Conservation (phyloP, 2,329 filamentous ascomycete genomes). For the Elsinoe perseae region DNA sequence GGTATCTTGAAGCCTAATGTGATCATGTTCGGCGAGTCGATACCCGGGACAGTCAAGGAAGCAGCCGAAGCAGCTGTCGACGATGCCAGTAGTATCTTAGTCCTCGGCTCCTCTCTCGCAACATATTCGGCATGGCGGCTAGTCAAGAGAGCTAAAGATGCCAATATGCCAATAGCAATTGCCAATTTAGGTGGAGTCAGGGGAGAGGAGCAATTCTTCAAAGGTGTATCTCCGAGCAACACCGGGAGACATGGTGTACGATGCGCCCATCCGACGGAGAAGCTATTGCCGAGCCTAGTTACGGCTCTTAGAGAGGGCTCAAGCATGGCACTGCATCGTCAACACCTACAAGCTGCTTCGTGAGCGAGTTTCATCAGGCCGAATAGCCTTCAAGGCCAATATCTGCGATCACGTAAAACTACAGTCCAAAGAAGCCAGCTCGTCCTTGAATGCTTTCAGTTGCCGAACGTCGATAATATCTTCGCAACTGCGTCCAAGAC, state of each 20-base stretch:
- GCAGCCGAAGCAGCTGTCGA: constrained; percentile 76
- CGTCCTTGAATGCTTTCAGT: not conserved
- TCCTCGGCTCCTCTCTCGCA: constrained; percentile 83
- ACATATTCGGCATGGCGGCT: constrained; percentile 94
- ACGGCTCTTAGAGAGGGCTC: constrained; percentile 20
- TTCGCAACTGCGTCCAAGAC: not conserved
- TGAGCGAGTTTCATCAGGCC: not conserved
- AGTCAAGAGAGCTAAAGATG: constrained; percentile 72
- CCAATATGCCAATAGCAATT: constrained; percentile 76
- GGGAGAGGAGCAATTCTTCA: constrained; percentile 67
- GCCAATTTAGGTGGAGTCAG: constrained; percentile 80
- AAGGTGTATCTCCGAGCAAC: constrained; percentile 42
- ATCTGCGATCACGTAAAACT: not conserved
- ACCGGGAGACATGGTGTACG: constrained; percentile 34
- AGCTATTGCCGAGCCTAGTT: constrained; percentile 32
- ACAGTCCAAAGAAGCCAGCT: not conserved
- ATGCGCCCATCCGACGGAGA: constrained; percentile 35
- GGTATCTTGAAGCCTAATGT: constrained; percentile 89
- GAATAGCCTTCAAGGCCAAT: not conserved
- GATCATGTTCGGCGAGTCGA: constrained; percentile 93
- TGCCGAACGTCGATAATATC: not conserved
- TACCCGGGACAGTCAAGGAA: constrained; percentile 58
- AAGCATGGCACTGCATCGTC: constrained; percentile 1
- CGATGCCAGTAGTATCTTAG: constrained; percentile 62
- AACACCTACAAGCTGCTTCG: not conserved